These are phyloP conservation scores for Begonia loranthoides DNA, from an alignment of 306 rosid genomes.

Conservation along the genomic window DNA sequence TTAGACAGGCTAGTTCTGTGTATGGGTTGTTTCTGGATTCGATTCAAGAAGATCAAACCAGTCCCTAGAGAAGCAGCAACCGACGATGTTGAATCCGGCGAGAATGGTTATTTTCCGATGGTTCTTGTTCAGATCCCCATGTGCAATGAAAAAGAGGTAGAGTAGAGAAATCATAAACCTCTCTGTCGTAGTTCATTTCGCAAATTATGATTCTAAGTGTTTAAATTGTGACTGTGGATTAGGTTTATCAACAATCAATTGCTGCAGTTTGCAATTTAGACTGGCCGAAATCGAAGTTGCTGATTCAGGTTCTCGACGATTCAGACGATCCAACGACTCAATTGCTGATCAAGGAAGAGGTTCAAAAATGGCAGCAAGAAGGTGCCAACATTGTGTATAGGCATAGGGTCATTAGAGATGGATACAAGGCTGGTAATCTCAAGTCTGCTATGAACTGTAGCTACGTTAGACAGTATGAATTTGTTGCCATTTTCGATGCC, in stretches of 20 bases:
- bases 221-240: slow-evolving; percentile 1
- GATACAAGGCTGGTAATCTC: slow-evolving; percentile 73
- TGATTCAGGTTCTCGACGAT: slow-evolving; percentile 64
- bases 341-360: slow-evolving; percentile 53
- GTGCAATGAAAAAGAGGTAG: slow-evolving; percentile 79
- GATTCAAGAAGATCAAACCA: slow-evolving; percentile 51
- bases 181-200: not conserved
- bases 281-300: slow-evolving; percentile 56
- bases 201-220: not conserved
- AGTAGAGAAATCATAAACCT: not conserved
- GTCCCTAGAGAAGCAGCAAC: slow-evolving; percentile 12
- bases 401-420: slow-evolving; percentile 50
- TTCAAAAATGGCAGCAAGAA: slow-evolving; percentile 46
- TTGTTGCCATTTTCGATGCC: slow-evolving; percentile 66
- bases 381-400: slow-evolving; percentile 52
- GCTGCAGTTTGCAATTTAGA: slow-evolving; percentile 62
- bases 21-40: slow-evolving; percentile 72
- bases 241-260: slow-evolving; percentile 72
- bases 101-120: slow-evolving; percentile 27
- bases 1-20: slow-evolving; percentile 49
- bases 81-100: slow-evolving; percentile 14
- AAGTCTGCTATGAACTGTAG: slow-evolving; percentile 71
- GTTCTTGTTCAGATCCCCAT: slow-evolving; percentile 77
- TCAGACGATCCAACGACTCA: slow-evolving; percentile 59
- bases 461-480: slow-evolving; percentile 50